These are phyloP conservation scores for Mollisia scopiformis DNA, from an alignment of 2,329 filamentous ascomycete species.

Conservation along the genomic window DNA sequence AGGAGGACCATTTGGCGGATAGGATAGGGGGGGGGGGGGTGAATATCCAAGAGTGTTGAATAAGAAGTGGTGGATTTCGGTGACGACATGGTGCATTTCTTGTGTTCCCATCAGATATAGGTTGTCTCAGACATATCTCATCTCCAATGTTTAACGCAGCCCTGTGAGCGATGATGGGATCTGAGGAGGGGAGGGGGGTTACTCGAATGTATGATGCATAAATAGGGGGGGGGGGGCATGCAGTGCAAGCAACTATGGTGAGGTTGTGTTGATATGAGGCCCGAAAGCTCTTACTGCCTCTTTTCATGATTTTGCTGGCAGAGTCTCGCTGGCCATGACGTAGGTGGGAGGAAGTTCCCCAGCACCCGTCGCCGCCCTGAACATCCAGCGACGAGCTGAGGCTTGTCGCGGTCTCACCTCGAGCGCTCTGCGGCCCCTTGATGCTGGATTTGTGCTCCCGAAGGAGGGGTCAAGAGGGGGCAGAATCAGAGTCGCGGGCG, in stretches of 20 bases:
- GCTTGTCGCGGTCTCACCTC: not conserved
- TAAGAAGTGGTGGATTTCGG: not conserved
- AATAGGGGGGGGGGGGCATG: not conserved
- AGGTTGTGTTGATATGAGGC: not conserved
- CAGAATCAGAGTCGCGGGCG: not conserved
- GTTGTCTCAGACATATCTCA: not conserved
- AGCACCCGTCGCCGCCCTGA: slow-evolving; percentile 10
- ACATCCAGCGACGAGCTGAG: not conserved
- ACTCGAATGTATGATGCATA: not conserved
- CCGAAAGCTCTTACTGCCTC: not conserved
- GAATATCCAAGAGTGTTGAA: no score
- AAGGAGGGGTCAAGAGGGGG: not conserved
- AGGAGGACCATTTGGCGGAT: no score
- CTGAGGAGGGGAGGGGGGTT: not conserved
- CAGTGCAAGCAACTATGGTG: not conserved
- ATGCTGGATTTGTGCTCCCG: not conserved
- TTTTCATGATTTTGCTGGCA: not conserved
- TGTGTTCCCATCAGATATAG: not conserved
- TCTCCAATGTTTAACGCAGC: not conserved
- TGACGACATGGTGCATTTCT: not conserved
- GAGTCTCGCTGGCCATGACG: not conserved
- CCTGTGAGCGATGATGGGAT: not conserved
- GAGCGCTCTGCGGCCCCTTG: not conserved
- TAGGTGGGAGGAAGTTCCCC: slow-evolving; percentile 3
- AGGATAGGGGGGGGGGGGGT: no score